phyloP scores from a whole-genome alignment of 1,139 yeast genomes.

The Taphrina wiesneri region DNA sequence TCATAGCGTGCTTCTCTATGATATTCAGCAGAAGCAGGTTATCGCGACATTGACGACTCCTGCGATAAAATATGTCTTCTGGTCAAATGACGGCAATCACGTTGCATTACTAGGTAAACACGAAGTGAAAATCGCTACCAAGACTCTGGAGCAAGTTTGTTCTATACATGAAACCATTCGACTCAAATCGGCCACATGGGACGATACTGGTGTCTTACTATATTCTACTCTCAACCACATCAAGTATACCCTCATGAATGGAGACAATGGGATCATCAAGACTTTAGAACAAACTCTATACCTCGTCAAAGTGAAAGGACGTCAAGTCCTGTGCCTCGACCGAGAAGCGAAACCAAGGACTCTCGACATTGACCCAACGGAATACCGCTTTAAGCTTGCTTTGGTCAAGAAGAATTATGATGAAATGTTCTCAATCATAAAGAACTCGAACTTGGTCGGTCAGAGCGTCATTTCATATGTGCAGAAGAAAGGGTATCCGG shows the following conservation, averaged over 20 bases:
- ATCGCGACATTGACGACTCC: conserved; percentile 69
- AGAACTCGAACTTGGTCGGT: conserved; percentile 88
- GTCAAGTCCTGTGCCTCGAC: conserved; percentile 73
- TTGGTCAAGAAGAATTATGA: conserved; percentile 83
- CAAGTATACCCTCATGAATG: conserved; percentile 87
- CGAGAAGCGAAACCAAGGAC: conserved; percentile 83
- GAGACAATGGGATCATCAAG: conserved; percentile 91
- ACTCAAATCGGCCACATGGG: conserved; percentile 98
- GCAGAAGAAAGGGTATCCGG: conserved; percentile 94
- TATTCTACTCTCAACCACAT: conserved; percentile 95
- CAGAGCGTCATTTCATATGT: conserved; percentile 94
- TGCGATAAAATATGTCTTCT: conserved; percentile 74
- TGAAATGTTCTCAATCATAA: conserved; percentile 88
- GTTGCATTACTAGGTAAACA: conserved; percentile 90
- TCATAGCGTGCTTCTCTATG: conserved; percentile 74
- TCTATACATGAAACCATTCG: conserved; percentile 95
- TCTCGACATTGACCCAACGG: conserved; percentile 87
- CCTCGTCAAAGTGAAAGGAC: conserved; percentile 69
- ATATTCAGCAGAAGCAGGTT: conserved; percentile 87
- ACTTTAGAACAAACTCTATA: conserved; percentile 91
- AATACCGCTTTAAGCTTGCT: conserved; percentile 92
- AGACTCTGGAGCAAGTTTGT: conserved; percentile 72
- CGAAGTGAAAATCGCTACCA: conserved; percentile 82
- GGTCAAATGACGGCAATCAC: conserved; percentile 87
- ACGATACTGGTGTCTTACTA: conserved; percentile 84